phyloP scores from a whole-genome alignment of 306 rosid species.

The Pyrus pyrifolia region DNA sequence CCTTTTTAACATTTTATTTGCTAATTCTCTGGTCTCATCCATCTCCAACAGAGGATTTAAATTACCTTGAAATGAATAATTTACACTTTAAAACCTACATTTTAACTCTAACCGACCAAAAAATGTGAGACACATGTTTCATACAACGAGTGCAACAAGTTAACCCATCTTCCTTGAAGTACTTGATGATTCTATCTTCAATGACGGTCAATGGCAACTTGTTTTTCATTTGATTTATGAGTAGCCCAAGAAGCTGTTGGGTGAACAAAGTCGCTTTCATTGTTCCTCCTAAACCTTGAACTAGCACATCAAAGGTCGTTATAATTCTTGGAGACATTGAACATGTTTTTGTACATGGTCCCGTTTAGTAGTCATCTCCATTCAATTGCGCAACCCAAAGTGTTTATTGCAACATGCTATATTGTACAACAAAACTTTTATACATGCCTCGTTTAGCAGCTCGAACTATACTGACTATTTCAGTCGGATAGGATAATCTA shows the following conservation, averaged over 20 bases:
- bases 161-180: too few species aligned
- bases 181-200: neutral
- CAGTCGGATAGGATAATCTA: too few species aligned
- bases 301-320: conserved; percentile 1
- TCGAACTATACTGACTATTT: too few species aligned
- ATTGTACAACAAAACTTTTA: neutral
- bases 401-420: neutral
- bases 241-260: neutral
- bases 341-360: neutral
- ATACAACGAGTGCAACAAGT: too few species aligned
- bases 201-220: neutral
- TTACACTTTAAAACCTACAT: too few species aligned
- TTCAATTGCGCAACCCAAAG: neutral
- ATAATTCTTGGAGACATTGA: neutral
- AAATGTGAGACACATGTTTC: neutral
- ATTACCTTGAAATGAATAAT: too few species aligned
- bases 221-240: neutral
- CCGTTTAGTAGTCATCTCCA: neutral
- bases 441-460: too few species aligned
- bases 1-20: too few species aligned
- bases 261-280: neutral
- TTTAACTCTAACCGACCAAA: too few species aligned
- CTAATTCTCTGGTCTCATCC: too few species aligned
- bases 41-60: too few species aligned
- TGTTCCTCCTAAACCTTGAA: neutral